A percentile compares a stretch with the other conserved stretches of the same genome.
Conservation (phyloP, 108 stramenopile genomes). For the Cyclotella atomus region DNA sequence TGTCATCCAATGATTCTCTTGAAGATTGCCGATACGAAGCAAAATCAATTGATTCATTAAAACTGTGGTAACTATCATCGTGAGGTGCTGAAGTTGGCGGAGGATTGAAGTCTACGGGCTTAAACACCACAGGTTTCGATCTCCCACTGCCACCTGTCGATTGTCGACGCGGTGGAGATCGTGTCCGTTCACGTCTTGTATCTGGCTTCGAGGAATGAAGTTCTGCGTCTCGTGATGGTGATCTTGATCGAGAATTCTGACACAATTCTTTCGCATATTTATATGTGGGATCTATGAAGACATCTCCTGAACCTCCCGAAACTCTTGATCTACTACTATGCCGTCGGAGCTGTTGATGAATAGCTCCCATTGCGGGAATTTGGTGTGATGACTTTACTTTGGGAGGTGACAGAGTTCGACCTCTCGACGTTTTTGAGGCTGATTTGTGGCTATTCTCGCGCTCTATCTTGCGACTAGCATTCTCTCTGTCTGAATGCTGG, state of each 20-base stretch:
- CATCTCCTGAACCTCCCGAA: background rate
- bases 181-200: background rate
- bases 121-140: background rate
- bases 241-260: background rate
- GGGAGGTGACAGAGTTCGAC: slow-evolving; percentile 1
- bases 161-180: background rate
- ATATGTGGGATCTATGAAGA: slow-evolving; percentile 4
- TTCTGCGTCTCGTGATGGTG: background rate
- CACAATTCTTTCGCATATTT: background rate
- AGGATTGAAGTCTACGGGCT: slow-evolving; percentile 2
- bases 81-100: background rate
- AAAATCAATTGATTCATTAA: slow-evolving; percentile 4
- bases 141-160: background rate
- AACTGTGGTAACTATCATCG: background rate
- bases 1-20: too few relatives aligned
- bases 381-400: too few relatives aligned
- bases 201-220: background rate
- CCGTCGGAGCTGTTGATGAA: background rate
- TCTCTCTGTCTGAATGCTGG: background rate
- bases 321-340: background rate
- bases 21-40: slow-evolving; percentile 1
- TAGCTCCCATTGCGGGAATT: background rate
- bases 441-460: background rate
- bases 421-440: background rate
- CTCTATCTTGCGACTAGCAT: background rate